A percentile compares a stretch with the other conserved stretches of the same genome.
phyloP scores from a whole-genome alignment of 2,329 filamentous ascomycete species.

The Xylariales sp. region DNA sequence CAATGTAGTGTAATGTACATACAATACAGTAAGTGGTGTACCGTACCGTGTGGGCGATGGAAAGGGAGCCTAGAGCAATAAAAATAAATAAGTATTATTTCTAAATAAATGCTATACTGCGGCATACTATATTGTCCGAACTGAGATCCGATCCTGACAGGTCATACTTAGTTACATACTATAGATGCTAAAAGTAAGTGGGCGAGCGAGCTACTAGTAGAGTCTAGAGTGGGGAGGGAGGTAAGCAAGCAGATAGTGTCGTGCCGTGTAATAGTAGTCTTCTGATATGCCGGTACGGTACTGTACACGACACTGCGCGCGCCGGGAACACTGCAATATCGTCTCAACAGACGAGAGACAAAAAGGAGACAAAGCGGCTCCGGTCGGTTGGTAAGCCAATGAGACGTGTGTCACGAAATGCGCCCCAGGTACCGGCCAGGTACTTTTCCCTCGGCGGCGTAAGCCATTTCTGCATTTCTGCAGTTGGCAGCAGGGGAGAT shows the following conservation, averaged over 20 bases:
- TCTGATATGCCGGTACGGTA: too few species aligned
- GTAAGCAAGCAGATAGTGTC: not conserved
- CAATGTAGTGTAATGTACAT: too few species aligned
- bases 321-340: not conserved
- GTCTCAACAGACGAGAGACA: slow-evolving; percentile 2
- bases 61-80: slow-evolving; percentile 7
- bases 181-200: not conserved
- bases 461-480: slow-evolving; percentile 43
- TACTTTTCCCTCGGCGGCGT: slow-evolving; percentile 37
- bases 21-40: slow-evolving; percentile 10
- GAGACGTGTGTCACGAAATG: slow-evolving; percentile 21
- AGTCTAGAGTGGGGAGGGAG: too few species aligned
- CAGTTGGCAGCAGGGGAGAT: slow-evolving; percentile 42
- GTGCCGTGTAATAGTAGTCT: not conserved
- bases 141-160: not conserved
- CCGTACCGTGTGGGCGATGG: slow-evolving; percentile 3
- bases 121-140: not conserved
- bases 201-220: too few species aligned
- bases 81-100: not conserved
- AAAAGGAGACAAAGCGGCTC: slow-evolving; percentile 26
- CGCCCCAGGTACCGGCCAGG: slow-evolving; percentile 29
- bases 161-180: too few species aligned
- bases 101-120: not conserved
- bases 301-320: too few species aligned
- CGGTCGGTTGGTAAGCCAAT: slow-evolving; percentile 31